A percentile compares a stretch with the other conserved stretches of the same genome.
These are phyloP conservation scores for Scedosporium apiospermum DNA, from an alignment of 2,329 filamentous ascomycete species.

Conservation along the genomic window DNA sequence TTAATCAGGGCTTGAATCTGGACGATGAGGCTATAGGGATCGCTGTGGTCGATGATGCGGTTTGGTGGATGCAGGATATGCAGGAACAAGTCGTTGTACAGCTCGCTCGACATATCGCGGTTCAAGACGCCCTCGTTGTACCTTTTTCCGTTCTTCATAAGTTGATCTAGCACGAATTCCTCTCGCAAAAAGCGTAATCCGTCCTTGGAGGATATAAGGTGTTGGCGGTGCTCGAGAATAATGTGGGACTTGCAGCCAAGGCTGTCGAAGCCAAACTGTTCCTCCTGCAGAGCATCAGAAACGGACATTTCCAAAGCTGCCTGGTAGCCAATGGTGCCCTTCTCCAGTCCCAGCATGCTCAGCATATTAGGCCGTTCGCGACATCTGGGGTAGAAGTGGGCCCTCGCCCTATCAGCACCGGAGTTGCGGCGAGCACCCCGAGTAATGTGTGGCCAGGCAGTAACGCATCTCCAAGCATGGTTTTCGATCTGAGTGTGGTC, in stretches of 20 bases:
- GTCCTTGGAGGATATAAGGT: constrained; percentile 42
- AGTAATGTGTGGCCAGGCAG: constrained; percentile 54
- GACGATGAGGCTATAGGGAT: constrained; percentile 55
- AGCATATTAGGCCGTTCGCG: constrained; percentile 62
- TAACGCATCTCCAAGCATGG: constrained; percentile 52
- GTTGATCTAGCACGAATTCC: constrained; percentile 46
- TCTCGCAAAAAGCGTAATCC: constrained; percentile 48
- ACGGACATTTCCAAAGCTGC: constrained; percentile 57
- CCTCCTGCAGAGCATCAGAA: constrained; percentile 54
- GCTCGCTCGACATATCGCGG: constrained; percentile 33
- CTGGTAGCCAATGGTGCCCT: constrained; percentile 60
- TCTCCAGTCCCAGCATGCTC: constrained; percentile 61
- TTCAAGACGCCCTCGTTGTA: constrained; percentile 44
- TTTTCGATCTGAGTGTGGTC: constrained; percentile 57
- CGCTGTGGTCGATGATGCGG: constrained; percentile 44
- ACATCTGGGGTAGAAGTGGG: constrained; percentile 50
- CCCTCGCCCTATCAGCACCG: constrained; percentile 29
- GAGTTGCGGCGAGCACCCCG: constrained; percentile 7
- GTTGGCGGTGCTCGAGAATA: constrained; percentile 48
- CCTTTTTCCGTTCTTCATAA: constrained; percentile 45
- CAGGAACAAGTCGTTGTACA: constrained; percentile 54
- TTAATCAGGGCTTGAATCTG: constrained; percentile 62
- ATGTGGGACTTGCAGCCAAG: constrained; percentile 43
- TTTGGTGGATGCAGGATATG: constrained; percentile 49
- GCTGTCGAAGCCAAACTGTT: constrained; percentile 50